A percentile compares a stretch with the other conserved stretches of the same genome.
These are phyloP conservation scores for Globisporangium emineosum DNA, from an alignment of 352 stramenopile genomes.

Conservation along the genomic window DNA sequence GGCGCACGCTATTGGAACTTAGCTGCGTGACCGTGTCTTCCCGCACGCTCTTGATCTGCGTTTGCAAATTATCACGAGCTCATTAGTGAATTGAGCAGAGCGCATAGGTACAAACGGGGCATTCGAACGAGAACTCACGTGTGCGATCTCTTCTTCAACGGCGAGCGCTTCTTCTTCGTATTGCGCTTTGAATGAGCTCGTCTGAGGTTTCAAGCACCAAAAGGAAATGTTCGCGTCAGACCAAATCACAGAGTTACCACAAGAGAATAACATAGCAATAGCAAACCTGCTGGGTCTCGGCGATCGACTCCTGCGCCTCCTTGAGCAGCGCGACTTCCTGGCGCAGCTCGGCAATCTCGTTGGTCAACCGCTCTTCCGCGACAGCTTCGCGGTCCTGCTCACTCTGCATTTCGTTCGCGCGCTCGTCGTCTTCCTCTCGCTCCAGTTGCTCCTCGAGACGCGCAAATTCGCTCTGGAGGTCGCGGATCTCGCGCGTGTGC, in stretches of 20 bases:
- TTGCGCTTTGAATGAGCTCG: slow-evolving; percentile 58
- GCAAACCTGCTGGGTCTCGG: slow-evolving; percentile 40
- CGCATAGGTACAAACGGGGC: not conserved
- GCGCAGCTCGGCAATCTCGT: slow-evolving; percentile 49
- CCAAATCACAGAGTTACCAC: not conserved
- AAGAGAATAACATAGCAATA: not conserved
- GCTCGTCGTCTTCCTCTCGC: slow-evolving; percentile 24
- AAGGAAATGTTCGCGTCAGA: slow-evolving; percentile 1
- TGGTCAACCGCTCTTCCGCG: slow-evolving; percentile 37
- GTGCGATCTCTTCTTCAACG: slow-evolving; percentile 52
- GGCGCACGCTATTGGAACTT: slow-evolving; percentile 42
- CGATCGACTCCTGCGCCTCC: slow-evolving; percentile 44
- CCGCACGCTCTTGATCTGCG: slow-evolving; percentile 42
- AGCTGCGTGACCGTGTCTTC: slow-evolving; percentile 58
- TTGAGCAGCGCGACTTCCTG: slow-evolving; percentile 64
- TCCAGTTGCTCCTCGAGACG: slow-evolving; percentile 32
- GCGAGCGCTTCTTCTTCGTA: slow-evolving; percentile 62
- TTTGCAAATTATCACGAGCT: not conserved
- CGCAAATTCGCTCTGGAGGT: slow-evolving; percentile 55
- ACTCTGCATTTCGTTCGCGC: slow-evolving; percentile 22
- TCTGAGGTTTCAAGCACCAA: slow-evolving; percentile 20
- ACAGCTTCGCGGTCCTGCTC: slow-evolving; percentile 27
- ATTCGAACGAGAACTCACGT: slow-evolving; percentile 27
- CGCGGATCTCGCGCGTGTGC: slow-evolving; percentile 41
- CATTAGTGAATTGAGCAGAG: not conserved